phyloP scores from a whole-genome alignment of 2,329 filamentous ascomycete genomes.

The Hirsutella rhossiliensis region DNA sequence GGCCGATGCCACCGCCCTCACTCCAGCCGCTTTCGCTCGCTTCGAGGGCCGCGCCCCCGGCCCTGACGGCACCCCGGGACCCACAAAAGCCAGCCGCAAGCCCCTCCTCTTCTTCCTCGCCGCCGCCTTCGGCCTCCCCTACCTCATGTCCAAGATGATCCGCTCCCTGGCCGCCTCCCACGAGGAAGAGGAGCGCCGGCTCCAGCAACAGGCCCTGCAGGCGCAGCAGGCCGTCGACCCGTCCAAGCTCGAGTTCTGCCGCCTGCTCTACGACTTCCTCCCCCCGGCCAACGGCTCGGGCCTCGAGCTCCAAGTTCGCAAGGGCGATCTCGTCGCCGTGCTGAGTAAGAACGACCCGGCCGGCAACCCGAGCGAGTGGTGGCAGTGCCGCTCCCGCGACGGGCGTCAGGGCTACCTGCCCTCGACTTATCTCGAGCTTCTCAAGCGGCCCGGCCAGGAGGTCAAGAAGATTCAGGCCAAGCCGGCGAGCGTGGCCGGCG shows the following conservation, averaged over 20 bases:
- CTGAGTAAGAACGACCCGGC: slow-evolving; percentile 85
- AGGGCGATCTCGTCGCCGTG: slow-evolving; percentile 91
- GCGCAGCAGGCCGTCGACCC: slow-evolving; percentile 58
- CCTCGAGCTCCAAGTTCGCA: slow-evolving; percentile 83
- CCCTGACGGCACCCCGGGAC: slow-evolving; percentile 50
- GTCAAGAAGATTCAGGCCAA: slow-evolving; percentile 40
- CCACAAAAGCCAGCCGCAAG: slow-evolving; percentile 75
- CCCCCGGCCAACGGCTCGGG: slow-evolving; percentile 53
- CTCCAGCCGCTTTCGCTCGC: slow-evolving; percentile 78
- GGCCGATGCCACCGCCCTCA: slow-evolving; percentile 75
- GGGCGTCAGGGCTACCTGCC: slow-evolving; percentile 87
- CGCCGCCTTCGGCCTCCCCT: slow-evolving; percentile 89
- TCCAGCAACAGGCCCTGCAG: slow-evolving; percentile 38
- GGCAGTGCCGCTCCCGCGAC: slow-evolving; percentile 84
- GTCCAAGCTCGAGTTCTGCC: slow-evolving; percentile 90
- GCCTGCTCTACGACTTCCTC: slow-evolving; percentile 85
- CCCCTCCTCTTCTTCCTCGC: slow-evolving; percentile 92
- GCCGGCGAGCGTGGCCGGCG: slow-evolving; percentile 35
- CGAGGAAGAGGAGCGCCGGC: slow-evolving; percentile 63
- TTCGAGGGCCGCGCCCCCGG: slow-evolving; percentile 61
- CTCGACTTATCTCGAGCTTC: slow-evolving; percentile 75
- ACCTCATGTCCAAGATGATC: slow-evolving; percentile 95
- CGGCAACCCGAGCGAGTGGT: slow-evolving; percentile 92
- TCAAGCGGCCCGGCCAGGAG: slow-evolving; percentile 38
- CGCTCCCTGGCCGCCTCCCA: slow-evolving; percentile 69